These are phyloP conservation scores for Rosa rugosa DNA, from an alignment of 306 rosid species.

Conservation along the genomic window DNA sequence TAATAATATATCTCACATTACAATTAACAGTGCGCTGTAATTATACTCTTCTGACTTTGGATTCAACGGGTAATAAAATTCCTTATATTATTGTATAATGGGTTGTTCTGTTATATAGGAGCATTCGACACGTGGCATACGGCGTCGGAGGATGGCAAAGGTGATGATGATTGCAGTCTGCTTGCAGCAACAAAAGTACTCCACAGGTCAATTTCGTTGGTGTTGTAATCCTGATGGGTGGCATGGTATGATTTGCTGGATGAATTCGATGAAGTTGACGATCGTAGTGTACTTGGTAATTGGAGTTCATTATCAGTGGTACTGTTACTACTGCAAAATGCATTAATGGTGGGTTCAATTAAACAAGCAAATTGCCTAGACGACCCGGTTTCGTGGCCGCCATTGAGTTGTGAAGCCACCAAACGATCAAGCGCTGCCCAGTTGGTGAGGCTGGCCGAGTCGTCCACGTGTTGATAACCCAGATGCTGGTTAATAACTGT, in stretches of 20 bases:
- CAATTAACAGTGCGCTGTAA: conserved; percentile 21
- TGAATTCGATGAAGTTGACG: conserved; percentile 44
- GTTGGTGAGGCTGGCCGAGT: conserved; percentile 37
- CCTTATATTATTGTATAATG: conserved; percentile 5
- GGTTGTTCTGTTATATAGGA: conserved; percentile 33
- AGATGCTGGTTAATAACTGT: conserved; percentile 21
- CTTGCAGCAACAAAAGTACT: conserved; percentile 36
- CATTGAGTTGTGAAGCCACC: conserved; percentile 81
- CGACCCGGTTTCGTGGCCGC: conserved; percentile 39
- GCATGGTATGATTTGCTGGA: conserved; percentile 31
- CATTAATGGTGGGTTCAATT: conserved; percentile 37
- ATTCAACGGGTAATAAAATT: neutral
- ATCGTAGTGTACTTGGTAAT: conserved; percentile 45
- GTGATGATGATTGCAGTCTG: conserved; percentile 41
- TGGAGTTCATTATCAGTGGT: conserved; percentile 43
- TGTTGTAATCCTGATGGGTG: conserved; percentile 29
- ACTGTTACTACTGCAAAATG: conserved; percentile 25
- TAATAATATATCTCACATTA: conserved; percentile 2
- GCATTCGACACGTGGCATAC: conserved; percentile 59
- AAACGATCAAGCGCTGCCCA: conserved; percentile 85
- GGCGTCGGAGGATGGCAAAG: conserved; percentile 56
- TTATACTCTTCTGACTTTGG: conserved; percentile 26
- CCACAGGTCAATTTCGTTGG: conserved; percentile 75
- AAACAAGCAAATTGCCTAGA: conserved; percentile 54
- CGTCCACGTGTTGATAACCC: conserved; percentile 28